phyloP scores from a whole-genome alignment of 176 grass and related monocot genomes.

The Ampelocalamus luodianensis region DNA sequence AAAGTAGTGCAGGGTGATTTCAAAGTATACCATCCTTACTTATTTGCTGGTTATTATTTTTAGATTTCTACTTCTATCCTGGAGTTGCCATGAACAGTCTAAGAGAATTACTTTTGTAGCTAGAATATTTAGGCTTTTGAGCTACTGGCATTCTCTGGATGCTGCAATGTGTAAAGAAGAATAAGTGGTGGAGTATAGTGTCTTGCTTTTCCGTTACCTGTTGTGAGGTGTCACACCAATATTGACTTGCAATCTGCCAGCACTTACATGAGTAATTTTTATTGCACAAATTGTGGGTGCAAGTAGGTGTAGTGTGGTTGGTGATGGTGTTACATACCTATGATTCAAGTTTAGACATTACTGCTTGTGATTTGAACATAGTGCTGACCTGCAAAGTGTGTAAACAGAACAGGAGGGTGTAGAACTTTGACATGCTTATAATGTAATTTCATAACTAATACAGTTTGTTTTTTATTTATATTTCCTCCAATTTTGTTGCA shows the following conservation, averaged over 20 bases:
- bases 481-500: neutral
- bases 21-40: neutral
- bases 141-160: neutral
- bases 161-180: neutral
- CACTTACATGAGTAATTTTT: neutral
- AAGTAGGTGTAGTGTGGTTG: neutral
- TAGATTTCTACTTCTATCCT: neutral
- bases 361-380: neutral
- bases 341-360: neutral
- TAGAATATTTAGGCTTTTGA: conserved; percentile 2
- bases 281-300: neutral
- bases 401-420: conserved; percentile 4
- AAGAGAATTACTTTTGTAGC: conserved; percentile 6
- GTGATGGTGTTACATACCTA: neutral
- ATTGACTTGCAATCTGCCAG: conserved; percentile 3
- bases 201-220: conserved; percentile 1
- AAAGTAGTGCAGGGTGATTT: neutral
- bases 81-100: neutral
- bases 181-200: neutral
- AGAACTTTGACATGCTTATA: neutral
- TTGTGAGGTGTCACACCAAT: neutral
- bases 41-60: conserved; percentile 10
- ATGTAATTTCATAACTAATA: neutral
- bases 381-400: neutral
- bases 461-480: neutral